Evolutionary conservation across 768 basidiomycete species (phyloP).

Genomic region (Epithele typhae): DNA sequence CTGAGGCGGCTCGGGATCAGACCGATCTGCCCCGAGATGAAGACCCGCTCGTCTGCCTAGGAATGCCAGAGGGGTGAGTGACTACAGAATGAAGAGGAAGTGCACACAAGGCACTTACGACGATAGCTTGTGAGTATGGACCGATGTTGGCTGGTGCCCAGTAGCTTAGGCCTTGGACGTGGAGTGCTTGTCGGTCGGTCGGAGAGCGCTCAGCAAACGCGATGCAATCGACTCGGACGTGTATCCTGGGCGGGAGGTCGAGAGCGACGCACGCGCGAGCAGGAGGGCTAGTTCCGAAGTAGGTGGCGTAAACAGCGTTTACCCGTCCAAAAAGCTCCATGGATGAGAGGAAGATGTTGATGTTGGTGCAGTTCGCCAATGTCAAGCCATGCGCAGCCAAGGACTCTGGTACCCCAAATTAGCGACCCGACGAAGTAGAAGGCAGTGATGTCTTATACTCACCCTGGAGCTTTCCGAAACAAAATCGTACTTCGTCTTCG

Average conservation of each 20-base stretch:
- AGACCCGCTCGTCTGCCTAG: slow-evolving; percentile 75
- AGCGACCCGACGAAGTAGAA: too few species aligned
- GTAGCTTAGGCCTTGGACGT: slow-evolving; percentile 94
- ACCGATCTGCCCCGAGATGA: slow-evolving; percentile 94
- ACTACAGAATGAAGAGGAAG: neutral
- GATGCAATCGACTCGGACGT: slow-evolving; percentile 74
- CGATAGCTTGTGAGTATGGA: slow-evolving; percentile 92
- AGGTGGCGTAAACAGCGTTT: slow-evolving; percentile 74
- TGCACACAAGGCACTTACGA: slow-evolving; percentile 41
- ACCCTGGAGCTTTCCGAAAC: slow-evolving; percentile 69
- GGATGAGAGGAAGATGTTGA: slow-evolving; percentile 79
- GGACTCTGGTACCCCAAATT: neutral
- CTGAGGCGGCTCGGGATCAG: slow-evolving; percentile 71
- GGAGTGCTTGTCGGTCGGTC: slow-evolving; percentile 65
- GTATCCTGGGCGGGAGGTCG: slow-evolving; percentile 51
- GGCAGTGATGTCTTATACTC: slow-evolving; percentile 14
- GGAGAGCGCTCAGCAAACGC: slow-evolving; percentile 48
- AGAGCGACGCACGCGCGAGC: slow-evolving; percentile 92
- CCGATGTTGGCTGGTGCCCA: slow-evolving; percentile 99
- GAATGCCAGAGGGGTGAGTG: neutral
- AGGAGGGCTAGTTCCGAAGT: slow-evolving; percentile 90
- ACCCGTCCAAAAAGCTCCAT: slow-evolving; percentile 76
- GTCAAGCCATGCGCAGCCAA: slow-evolving; percentile 37
- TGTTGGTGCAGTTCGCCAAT: slow-evolving; percentile 61
- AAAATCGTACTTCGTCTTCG: slow-evolving; percentile 67